Percentiles rank a stretch among this genome's conserved stretches.
These are phyloP conservation scores for Kalaharituber pfeilii DNA, from an alignment of 2,329 filamentous ascomycete species.

Conservation along the genomic window DNA sequence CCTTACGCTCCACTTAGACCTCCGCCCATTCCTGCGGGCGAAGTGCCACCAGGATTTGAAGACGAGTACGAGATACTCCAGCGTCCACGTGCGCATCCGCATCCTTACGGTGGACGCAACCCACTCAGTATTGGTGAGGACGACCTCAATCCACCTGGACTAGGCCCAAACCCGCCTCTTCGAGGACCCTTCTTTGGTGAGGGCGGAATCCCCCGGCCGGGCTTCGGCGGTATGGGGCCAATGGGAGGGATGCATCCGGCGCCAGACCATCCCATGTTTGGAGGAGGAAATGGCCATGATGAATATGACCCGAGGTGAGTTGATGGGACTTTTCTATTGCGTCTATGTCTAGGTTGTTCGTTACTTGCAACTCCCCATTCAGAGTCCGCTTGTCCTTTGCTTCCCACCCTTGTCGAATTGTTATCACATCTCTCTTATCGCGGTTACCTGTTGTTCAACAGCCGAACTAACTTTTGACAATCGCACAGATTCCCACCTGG, in stretches of 20 bases:
- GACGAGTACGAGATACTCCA: slow-evolving; percentile 75
- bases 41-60: slow-evolving; percentile 78
- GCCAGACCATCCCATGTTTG: slow-evolving; percentile 78
- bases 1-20: slow-evolving; percentile 34
- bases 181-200: slow-evolving; percentile 46
- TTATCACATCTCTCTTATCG: too few species aligned
- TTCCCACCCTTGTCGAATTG: too few species aligned
- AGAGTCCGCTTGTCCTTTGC: neutral
- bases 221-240: slow-evolving; percentile 31
- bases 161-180: slow-evolving; percentile 73
- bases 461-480: too few species aligned
- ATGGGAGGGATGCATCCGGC: slow-evolving; percentile 83
- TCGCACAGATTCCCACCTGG: slow-evolving; percentile 55
- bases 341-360: neutral
- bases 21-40: slow-evolving; percentile 48
- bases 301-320: slow-evolving; percentile 2
- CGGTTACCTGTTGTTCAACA: too few species aligned
- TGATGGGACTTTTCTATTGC: too few species aligned
- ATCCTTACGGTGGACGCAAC: slow-evolving; percentile 33
- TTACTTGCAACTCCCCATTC: neutral
- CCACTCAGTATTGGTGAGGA: slow-evolving; percentile 62
- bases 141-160: slow-evolving; percentile 70
- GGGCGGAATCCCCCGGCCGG: slow-evolving; percentile 39
- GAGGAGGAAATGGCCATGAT: slow-evolving; percentile 33
- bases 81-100: slow-evolving; percentile 35